Base-by-base conservation (phyloP, 768 basidiomycete species). In the Termitomyces sp. region DNA sequence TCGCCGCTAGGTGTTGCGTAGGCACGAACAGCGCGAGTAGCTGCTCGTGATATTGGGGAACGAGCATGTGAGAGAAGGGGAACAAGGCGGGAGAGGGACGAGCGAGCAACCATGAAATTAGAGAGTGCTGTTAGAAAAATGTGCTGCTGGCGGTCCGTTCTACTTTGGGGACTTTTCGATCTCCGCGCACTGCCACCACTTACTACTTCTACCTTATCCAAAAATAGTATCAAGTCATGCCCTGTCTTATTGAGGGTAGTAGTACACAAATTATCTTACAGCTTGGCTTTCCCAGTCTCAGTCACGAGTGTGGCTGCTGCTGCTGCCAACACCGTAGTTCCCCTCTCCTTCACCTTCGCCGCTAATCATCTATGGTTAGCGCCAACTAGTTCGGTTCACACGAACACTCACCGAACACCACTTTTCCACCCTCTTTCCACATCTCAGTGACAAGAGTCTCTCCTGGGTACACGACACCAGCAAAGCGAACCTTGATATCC, bases 401-500 rank as follows among this genome's bases (percentile, higher is more conserved):
- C 22, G 50, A 42, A 45, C n/a, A 81, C 92, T 69, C 64, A 97
- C 94, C 77, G 71, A 99, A 99, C 51, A 98, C 85, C 55, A 98
- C 87, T 73, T 86, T 97, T 60, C 81, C 72, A 2, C 88, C 91
- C 65, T 97, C 94, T 70, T 94, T 97, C 97, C 97, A 99, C 96
- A 98, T 98, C 69, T 92, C 86, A 0, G 96, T 99, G 15, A 94
- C 77, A 53, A 98, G 80, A 2, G 96, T 98, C 73, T 98, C 94
- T 0, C 95, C 96, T 2, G 96, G 97, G 69, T 88, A 95, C 24
- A 98, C 93, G 2, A 92, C 85, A 3, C 93, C 94, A 0, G 89
- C 84, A 71, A 98, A 96, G 34, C 96, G 84, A 58, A 92, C 94
- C 81, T 98, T 99, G 77, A 99, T 96, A 69, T 98, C 93, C 65